Base-by-base conservation (phyloP, 768 basidiomycete genomes). In the Fomitopsis pulvina region DNA sequence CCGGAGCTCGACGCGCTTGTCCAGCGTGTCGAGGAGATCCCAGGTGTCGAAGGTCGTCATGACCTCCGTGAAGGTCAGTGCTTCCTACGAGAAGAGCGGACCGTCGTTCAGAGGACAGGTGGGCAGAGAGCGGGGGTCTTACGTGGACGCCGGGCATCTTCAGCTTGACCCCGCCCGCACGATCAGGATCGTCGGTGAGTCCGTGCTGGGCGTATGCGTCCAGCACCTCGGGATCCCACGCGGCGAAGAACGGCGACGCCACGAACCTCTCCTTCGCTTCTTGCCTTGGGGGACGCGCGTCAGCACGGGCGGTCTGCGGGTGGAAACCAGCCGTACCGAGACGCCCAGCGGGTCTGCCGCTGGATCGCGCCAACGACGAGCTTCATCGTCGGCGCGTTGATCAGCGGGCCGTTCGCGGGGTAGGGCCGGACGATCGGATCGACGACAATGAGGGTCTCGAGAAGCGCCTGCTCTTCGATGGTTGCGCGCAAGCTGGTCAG, bases 221-320 rank as follows among this genome's bases (percentile, higher is more conserved):
- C 24, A 92, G 70, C 3, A 78, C 80, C 0, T 71, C 74, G 0
- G 80, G 78, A 60, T 90, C 73, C 90, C 89, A 92, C 1, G 72
- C 66, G 2, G 59, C 56, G 63, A 92, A 93, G 73, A 91, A 92
- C 0, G 82, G 75, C 26, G 69, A 77, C 46, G 69, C 64, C 45
- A 60, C 53, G 59, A 90, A 77, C 6, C 65, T 55, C 8, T 56
- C 59, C 4, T 73, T 59, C 1, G 87, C 90, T 51, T 83, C 85
- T 34, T 81, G 76, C 38, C 87, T 85, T 54, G 11, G 21, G 25
- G 5, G 38, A 46, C 8, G 20, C 4, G 2, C 40, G 26, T 46
- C 29, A 27, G 20, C n/a, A n/a, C n/a, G n/a, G n/a, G n/a, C n/a
- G 16, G 4, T 10, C 16, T 34, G 9, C 5, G 12, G 26, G 11